phyloP scores from a whole-genome alignment of 148 eudicot species.

The Camellia japonica region DNA sequence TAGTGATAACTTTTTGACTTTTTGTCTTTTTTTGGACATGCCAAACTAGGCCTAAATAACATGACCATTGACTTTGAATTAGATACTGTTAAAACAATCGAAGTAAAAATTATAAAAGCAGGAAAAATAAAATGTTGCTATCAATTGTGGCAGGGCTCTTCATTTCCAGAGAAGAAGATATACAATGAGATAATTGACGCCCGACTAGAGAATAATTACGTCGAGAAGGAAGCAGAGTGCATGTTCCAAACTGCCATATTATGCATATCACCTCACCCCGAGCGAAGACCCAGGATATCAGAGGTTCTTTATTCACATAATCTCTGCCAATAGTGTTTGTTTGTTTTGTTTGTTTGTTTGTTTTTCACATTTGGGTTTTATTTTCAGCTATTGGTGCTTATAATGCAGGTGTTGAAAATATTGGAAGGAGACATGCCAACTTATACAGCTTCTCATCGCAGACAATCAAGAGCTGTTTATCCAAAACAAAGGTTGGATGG shows the following conservation, averaged over 20 bases:
- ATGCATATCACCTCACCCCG: constrained; percentile 22
- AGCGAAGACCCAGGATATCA: constrained; percentile 23
- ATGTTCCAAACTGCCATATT: constrained; percentile 20
- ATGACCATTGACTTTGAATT: too few relatives aligned
- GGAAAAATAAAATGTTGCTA: not conserved
- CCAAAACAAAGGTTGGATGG: not conserved
- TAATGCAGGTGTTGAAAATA: constrained; percentile 19
- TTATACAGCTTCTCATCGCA: not conserved
- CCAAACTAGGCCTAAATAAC: too few relatives aligned
- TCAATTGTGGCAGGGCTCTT: not conserved
- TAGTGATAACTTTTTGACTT: too few relatives aligned
- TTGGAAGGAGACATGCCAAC: constrained; percentile 15
- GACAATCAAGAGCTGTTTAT: constrained; percentile 2
- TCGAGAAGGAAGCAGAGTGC: constrained; percentile 8
- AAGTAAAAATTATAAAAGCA: too few relatives aligned
- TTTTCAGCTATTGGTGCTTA: not conserved
- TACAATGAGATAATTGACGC: constrained; percentile 14
- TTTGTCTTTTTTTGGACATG: too few relatives aligned
- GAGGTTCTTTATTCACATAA: not conserved
- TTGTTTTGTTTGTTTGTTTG: not conserved
- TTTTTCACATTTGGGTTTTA: too few relatives aligned
- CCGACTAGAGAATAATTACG: constrained; percentile 5
- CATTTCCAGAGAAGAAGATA: constrained; percentile 6
- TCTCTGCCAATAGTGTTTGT: not conserved
- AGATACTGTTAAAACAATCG: too few relatives aligned